phyloP scores from a whole-genome alignment of 768 basidiomycete species.

The Strobilomyces dryophilus region DNA sequence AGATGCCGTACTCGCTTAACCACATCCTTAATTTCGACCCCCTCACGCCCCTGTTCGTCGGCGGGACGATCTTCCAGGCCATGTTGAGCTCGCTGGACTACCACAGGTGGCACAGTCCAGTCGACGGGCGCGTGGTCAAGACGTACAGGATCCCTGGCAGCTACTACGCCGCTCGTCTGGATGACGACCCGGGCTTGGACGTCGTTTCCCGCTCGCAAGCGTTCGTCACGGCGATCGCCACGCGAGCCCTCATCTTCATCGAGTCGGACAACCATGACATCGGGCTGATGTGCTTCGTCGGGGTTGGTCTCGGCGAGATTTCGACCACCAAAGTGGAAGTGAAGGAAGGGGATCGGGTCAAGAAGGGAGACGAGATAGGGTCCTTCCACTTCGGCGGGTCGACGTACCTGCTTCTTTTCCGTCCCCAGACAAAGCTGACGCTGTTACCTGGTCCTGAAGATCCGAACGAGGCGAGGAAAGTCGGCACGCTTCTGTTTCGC shows the following conservation, averaged over 20 bases:
- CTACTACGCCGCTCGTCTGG: too few relatives aligned
- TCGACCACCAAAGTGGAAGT: constrained; percentile 56
- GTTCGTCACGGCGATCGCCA: constrained; percentile 44
- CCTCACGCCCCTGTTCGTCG: constrained; percentile 39
- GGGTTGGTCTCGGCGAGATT: constrained; percentile 58
- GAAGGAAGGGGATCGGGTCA: constrained; percentile 39
- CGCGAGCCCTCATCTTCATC: constrained; percentile 57
- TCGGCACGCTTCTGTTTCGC: constrained; percentile 19
- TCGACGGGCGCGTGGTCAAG: too few relatives aligned
- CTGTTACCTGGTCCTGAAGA: constrained; percentile 10
- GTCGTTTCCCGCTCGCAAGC: neutral
- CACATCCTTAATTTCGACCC: constrained; percentile 49
- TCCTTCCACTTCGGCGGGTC: constrained; percentile 66
- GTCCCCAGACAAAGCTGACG: constrained; percentile 26
- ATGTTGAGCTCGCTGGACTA: constrained; percentile 54
- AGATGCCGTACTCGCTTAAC: constrained; percentile 53
- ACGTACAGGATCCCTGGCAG: too few relatives aligned
- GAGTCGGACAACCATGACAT: constrained; percentile 49
- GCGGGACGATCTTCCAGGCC: constrained; percentile 52
- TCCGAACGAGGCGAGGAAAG: constrained; percentile 6
- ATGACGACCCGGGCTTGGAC: too few relatives aligned
- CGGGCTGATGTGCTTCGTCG: constrained; percentile 57
- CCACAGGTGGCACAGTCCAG: constrained; percentile 27
- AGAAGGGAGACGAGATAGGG: constrained; percentile 55
- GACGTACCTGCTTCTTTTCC: constrained; percentile 45